Conservation (phyloP, 495 filamentous ascomycete species). For the Amorphotheca resinae region DNA sequence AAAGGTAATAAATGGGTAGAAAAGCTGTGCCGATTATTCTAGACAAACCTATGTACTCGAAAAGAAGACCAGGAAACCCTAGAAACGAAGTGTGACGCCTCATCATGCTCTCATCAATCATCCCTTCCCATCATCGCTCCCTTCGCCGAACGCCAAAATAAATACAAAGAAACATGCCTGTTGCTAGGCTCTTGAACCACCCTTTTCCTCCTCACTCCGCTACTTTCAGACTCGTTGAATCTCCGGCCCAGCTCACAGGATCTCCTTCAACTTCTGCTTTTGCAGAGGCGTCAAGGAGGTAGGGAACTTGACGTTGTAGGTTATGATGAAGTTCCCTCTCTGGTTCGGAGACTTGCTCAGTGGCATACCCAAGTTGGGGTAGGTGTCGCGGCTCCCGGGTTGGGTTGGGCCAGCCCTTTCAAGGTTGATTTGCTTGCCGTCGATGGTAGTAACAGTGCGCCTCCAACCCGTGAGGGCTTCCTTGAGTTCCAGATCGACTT, state of each 20-base stretch:
- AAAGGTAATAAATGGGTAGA: background rate
- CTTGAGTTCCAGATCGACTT: constrained; percentile 74
- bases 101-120: background rate
- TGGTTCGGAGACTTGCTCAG: constrained; percentile 74
- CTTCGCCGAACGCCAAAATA: background rate
- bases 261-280: constrained; percentile 66
- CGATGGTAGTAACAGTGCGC: constrained; percentile 83
- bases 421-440: constrained; percentile 69
- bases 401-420: constrained; percentile 70
- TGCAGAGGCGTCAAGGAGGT: constrained; percentile 57
- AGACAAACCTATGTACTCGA: background rate
- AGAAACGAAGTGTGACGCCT: background rate
- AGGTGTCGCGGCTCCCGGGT: constrained; percentile 68
- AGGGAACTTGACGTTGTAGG: constrained; percentile 84
- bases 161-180: too few species aligned
- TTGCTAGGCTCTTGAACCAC: too few species aligned
- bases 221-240: background rate
- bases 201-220: background rate
- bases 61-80: background rate
- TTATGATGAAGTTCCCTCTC: constrained; percentile 80
- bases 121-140: background rate
- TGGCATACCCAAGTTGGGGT: constrained; percentile 80
- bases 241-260: constrained; percentile 33
- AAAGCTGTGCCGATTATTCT: background rate
- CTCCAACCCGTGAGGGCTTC: constrained; percentile 95